phyloP scores from a whole-genome alignment of 306 rosid genomes.

The Castanea mollissima region DNA sequence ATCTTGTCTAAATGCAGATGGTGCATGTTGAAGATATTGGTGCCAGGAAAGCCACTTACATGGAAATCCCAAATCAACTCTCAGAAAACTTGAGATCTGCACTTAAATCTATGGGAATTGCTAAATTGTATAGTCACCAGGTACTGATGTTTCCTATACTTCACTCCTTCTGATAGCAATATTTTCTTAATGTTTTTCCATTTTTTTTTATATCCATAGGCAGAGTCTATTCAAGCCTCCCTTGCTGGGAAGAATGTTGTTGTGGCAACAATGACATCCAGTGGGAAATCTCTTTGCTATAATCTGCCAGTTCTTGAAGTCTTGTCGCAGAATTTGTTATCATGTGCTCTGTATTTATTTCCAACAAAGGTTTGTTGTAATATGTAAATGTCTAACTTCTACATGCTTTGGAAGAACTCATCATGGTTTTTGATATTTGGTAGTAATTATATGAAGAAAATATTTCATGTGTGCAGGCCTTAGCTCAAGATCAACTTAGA shows the following conservation, averaged over 20 bases:
- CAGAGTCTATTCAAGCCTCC: conserved; percentile 76
- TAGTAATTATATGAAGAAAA: conserved; percentile 12
- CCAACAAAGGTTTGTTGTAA: conserved; percentile 79
- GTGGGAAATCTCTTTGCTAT: conserved; percentile 96
- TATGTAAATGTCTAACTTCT: conserved; percentile 6
- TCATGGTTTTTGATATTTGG: background rate
- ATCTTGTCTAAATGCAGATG: conserved; percentile 48
- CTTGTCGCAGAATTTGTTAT: conserved; percentile 47
- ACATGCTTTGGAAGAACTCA: conserved; percentile 14
- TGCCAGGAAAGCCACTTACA: conserved; percentile 55
- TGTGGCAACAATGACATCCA: conserved; percentile 92
- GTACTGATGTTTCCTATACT: conserved; percentile 40
- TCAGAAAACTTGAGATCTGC: conserved; percentile 62
- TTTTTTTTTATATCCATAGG: conserved; percentile 40
- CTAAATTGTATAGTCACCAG: conserved; percentile 87
- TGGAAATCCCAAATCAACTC: conserved; percentile 55
- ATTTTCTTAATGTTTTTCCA: conserved; percentile 20
- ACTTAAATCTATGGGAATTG: conserved; percentile 58
- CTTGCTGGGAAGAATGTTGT: conserved; percentile 69
- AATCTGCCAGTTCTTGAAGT: conserved; percentile 80
- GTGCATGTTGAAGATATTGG: conserved; percentile 79
- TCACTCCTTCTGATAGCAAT: conserved; percentile 9
- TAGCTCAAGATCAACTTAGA: conserved; percentile 96
- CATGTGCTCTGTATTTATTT: conserved; percentile 84
- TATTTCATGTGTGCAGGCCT: conserved; percentile 56